Evolutionary conservation across 2,329 filamentous ascomycete species (phyloP), one percentile per base, ranked within the genome.

Genomic region (Thielaviopsis musarum): DNA sequence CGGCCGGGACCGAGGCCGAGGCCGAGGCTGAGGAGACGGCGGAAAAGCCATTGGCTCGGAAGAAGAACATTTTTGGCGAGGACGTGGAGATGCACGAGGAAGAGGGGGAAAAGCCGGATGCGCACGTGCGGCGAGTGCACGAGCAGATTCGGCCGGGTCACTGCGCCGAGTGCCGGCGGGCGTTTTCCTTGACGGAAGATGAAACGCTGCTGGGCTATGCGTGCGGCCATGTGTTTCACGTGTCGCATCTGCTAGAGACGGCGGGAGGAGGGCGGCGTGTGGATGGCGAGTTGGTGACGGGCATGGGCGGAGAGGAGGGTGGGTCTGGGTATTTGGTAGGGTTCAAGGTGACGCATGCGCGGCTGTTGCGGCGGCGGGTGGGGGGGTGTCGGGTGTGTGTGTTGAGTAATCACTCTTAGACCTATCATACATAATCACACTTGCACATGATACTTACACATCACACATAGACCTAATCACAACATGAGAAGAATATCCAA

Each of bases 261-360:
- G 52, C 71, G 72, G 45, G 76, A 65, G 58, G 71, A 72, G 45
- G 76, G 66, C 59, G 71, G 68, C 69, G 69, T 26, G 68, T 70
- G 5, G 79, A 84, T 60, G 68, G 73, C 3, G 72, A 75, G 2
- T 72, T 79, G 28, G 73, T 72, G 1, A 73, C 70, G 17, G 70
- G 70, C 2, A 70, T 72, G 49, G 72, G 75, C 41, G 73, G 70
- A 17, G 68, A 71, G 12, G 69, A 73, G 17, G 70, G 69, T 59
- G 70, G 71, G 26, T n/a, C n/a, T n/a, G 77, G 79, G 7, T 77
- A 84, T 60, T 88, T 85, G 58, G 83, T 97, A 6, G 87, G 88
- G 0, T 82, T 85, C 30, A 96, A 96, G 71, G 89, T 95, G 28
- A 93, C 87, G 64, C 88, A 89, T 68, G 90, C 91, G 48, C 80